These are phyloP conservation scores for Syncephalastrum monosporum DNA, from an alignment of 371 early-diverging fungal genomes.

Conservation along the genomic window DNA sequence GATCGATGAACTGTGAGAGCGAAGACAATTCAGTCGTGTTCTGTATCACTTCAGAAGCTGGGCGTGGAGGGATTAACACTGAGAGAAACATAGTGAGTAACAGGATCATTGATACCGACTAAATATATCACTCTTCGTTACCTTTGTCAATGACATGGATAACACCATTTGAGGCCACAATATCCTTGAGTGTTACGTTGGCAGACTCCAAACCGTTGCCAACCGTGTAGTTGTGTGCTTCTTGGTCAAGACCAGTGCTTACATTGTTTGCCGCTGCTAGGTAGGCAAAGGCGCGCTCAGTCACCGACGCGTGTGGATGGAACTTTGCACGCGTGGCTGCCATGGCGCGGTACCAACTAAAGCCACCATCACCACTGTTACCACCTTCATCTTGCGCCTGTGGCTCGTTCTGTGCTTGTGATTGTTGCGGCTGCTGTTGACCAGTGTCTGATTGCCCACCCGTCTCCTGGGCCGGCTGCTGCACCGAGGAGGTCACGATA, in stretches of 20 bases:
- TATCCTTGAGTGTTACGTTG: conserved; percentile 21
- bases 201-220: conserved; percentile 30
- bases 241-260: not conserved
- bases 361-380: conserved; percentile 1
- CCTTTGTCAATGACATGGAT: conserved; percentile 36
- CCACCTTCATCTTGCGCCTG: not conserved
- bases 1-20: conserved; percentile 12
- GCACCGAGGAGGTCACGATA: no score
- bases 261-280: conserved; percentile 1
- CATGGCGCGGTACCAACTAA: no score
- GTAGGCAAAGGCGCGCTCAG: no score
- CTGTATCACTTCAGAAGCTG: conserved; percentile 18
- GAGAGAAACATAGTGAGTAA: not conserved
- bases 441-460: no score
- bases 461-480: no score
- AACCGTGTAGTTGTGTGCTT: conserved; percentile 7
- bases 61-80: conserved; percentile 39
- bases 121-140: conserved; percentile 4
- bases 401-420: conserved; percentile 4
- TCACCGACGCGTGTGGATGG: no score
- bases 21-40: conserved; percentile 15
- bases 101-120: not conserved
- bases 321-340: no score
- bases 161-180: conserved; percentile 36
- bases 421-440: no score